Conservation (phyloP, 176 grass and related monocot genomes). For the Carex littledalei region DNA sequence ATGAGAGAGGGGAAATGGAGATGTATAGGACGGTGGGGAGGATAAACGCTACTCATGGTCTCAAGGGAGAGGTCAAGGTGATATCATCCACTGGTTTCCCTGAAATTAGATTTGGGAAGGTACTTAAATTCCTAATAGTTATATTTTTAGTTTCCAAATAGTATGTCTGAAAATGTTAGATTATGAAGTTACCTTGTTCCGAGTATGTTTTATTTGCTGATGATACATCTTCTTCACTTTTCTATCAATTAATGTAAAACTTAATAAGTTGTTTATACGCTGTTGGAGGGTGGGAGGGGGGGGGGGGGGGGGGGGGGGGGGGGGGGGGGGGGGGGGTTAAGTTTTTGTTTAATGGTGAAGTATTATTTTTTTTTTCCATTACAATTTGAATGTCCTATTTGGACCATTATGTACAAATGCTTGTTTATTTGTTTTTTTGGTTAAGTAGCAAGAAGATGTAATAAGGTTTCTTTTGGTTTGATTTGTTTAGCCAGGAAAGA, state of each 20-base stretch:
- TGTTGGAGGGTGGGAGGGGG: neutral
- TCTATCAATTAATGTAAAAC: neutral
- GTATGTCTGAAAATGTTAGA: neutral
- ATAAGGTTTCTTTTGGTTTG: slow-evolving; percentile 1
- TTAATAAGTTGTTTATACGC: neutral
- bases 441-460: neutral
- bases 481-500: slow-evolving; percentile 56
- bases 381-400: neutral
- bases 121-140: slow-evolving; percentile 8
- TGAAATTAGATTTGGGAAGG: slow-evolving; percentile 69
- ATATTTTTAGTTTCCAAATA: neutral
- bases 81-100: slow-evolving; percentile 75
- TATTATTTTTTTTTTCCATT: neutral
- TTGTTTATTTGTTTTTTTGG: neutral
- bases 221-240: neutral
- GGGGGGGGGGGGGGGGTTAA: no score
- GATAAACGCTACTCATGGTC: slow-evolving; percentile 56
- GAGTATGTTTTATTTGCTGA: neutral
- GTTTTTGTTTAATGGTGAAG: neutral
- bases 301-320: no score
- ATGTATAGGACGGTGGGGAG: slow-evolving; percentile 58
- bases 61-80: slow-evolving; percentile 82
- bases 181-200: neutral
- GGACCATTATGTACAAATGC: neutral
- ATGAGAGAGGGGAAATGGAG: slow-evolving; percentile 10